A percentile compares a stretch with the other conserved stretches of the same genome.
Evolutionary conservation across 2,329 filamentous ascomycete genomes (phyloP).

Genomic region (Dactylellina cionopaga): DNA sequence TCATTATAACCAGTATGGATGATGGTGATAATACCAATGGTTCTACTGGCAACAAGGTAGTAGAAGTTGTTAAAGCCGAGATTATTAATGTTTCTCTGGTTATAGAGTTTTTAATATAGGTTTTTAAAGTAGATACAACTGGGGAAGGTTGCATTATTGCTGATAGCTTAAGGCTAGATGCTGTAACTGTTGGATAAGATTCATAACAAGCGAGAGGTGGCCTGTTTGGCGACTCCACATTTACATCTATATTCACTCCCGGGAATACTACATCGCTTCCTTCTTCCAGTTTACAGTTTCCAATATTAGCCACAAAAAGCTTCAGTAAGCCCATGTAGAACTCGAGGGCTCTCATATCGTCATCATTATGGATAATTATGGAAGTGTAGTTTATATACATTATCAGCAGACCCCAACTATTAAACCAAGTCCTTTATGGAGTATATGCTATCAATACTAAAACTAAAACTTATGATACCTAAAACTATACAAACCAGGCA

Average conservation of each 20-base stretch:
- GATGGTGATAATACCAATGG: too few relatives aligned
- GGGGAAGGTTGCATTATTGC: too few relatives aligned
- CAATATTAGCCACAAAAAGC: slow-evolving; percentile 1
- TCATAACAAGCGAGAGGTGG: background rate
- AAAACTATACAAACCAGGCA: slow-evolving; percentile 15
- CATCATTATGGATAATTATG: background rate
- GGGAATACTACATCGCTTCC: slow-evolving; percentile 3
- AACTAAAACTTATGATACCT: background rate
- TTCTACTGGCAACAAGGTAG: too few relatives aligned
- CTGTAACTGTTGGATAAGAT: too few relatives aligned
- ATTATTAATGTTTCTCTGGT: too few relatives aligned
- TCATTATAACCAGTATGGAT: too few relatives aligned
- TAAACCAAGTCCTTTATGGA: slow-evolving; percentile 10
- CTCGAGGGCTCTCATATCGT: background rate
- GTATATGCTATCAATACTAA: background rate
- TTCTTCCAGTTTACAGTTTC: slow-evolving; percentile 5
- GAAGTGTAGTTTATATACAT: too few relatives aligned
- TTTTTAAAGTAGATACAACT: too few relatives aligned
- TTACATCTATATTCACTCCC: background rate
- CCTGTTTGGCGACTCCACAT: background rate
- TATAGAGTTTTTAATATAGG: too few relatives aligned
- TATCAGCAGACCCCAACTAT: background rate
- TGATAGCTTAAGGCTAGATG: too few relatives aligned
- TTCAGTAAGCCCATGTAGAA: background rate
- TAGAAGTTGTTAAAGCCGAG: too few relatives aligned